Conservation (phyloP, 1,284 basidiomycete species). For the Malassezia slooffiae region DNA sequence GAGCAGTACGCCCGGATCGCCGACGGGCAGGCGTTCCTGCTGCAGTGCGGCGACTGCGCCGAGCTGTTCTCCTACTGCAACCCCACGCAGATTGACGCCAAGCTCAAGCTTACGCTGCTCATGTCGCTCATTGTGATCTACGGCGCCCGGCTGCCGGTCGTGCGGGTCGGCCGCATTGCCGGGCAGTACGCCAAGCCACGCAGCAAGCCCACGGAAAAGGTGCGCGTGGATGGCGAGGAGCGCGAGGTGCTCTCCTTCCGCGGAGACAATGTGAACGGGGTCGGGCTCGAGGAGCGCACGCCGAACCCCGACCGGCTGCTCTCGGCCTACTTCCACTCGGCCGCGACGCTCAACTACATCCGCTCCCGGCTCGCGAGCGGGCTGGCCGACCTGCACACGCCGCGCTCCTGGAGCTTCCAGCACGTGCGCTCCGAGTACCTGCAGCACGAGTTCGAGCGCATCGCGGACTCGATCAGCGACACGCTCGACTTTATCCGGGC, state of each 20-base stretch:
- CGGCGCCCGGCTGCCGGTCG: slow-evolving; percentile 58
- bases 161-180: slow-evolving; percentile 37
- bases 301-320: slow-evolving; percentile 81
- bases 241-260: slow-evolving; percentile 59
- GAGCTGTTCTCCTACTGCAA: slow-evolving; percentile 54
- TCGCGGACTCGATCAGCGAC: slow-evolving; percentile 73
- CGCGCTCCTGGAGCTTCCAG: slow-evolving; percentile 77
- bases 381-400: slow-evolving; percentile 74
- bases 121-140: slow-evolving; percentile 91
- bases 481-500: slow-evolving; percentile 86
- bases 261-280: slow-evolving; percentile 95
- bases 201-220: slow-evolving; percentile 69
- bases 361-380: slow-evolving; percentile 77
- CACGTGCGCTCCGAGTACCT: slow-evolving; percentile 76
- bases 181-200: slow-evolving; percentile 88
- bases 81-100: slow-evolving; percentile 82
- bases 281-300: slow-evolving; percentile 57
- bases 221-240: slow-evolving; percentile 31
- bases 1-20: slow-evolving; percentile 34
- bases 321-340: slow-evolving; percentile 83
- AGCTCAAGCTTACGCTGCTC: slow-evolving; percentile 83
- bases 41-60: slow-evolving; percentile 94
- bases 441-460: slow-evolving; percentile 67
- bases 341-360: slow-evolving; percentile 84
- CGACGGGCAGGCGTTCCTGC: slow-evolving; percentile 61